A percentile compares a stretch with the other conserved stretches of the same genome.
Conservation (phyloP, 768 basidiomycete genomes). For the Agaricus subrufescens region DNA sequence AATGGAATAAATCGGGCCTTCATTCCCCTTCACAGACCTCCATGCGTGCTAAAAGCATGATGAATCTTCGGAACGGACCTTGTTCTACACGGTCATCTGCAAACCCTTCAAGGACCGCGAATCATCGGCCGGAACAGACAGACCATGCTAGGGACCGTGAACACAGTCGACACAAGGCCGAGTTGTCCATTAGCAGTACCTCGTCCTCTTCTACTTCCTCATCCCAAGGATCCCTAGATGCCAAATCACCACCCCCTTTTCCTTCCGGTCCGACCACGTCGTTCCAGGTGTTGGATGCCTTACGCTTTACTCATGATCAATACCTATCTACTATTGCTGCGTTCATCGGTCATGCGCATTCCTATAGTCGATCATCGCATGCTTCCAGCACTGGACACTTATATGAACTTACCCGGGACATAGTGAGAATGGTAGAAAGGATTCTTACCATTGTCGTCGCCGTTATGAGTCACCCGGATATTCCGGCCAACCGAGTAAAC, state of each 20-base stretch:
- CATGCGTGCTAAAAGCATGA: constrained; percentile 12
- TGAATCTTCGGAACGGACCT: constrained; percentile 11
- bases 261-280: constrained; percentile 70
- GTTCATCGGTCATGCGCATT: constrained; percentile 95
- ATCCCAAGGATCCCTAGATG: constrained; percentile 49
- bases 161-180: constrained; percentile 36
- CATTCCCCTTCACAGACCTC: constrained; percentile 5
- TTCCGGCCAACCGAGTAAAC: constrained; percentile 58
- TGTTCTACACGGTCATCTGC: not conserved
- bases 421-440: constrained; percentile 90
- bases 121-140: constrained; percentile 28
- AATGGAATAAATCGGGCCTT: constrained; percentile 17
- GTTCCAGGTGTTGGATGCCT: constrained; percentile 65
- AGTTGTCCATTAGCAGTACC: constrained; percentile 62
- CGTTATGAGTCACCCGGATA: constrained; percentile 71
- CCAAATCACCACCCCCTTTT: constrained; percentile 48
- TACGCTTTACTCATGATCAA: constrained; percentile 83
- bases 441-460: constrained; percentile 89
- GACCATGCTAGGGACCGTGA: constrained; percentile 34
- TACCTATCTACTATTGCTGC: constrained; percentile 94
- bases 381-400: constrained; percentile 91
- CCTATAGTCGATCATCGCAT: constrained; percentile 84
- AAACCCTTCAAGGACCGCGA: constrained; percentile 5
- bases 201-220: constrained; percentile 70
- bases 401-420: constrained; percentile 92